Evolutionary conservation across 352 stramenopile species (phyloP), one percentile per base, ranked within the genome.

Genomic region (Pythium plurisporium): DNA sequence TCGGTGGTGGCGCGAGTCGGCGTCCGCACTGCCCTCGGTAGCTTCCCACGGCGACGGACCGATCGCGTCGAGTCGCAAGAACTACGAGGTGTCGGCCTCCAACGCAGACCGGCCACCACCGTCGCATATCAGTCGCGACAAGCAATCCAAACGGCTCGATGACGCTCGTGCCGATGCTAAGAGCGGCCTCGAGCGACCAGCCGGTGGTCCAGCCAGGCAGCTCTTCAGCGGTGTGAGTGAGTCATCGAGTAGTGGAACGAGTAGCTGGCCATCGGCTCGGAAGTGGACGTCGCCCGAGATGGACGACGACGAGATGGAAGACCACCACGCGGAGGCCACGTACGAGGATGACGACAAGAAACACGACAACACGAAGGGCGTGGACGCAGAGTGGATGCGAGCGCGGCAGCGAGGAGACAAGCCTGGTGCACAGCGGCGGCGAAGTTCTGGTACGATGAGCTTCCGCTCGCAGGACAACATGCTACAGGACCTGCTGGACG

Each of bases 401-500:
- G n/a, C n/a, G n/a, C n/a, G n/a, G n/a, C n/a, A n/a, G n/a, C n/a
- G n/a, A n/a, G n/a, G n/a, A n/a, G n/a, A n/a, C n/a, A n/a, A n/a
- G n/a, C n/a, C n/a, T n/a, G n/a, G n/a, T n/a, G n/a, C n/a, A 45
- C 46, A 36, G 19, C 44, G n/a, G 42, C 44, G 31, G 41, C 42
- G 58, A 19, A 57, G 55, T 38, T 42, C 27, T n/a, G 44, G 56
- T 17, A 48, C 31, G 23, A 22, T 60, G 19, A 61, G 57, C 42
- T 57, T 63, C 33, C 48, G 46, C 14, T 59, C 54, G n/a, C 62
- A 75, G 19, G 76, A 79, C 55, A 69, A 71, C 26, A 43, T 85
- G 34, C 64, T 90, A 0, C 80, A 91, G 51, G 80, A 91, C 27
- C 34, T 93, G 9, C 67, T 91, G n/a, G 77, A 90, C 54, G 79